Evolutionary conservation across 1,284 basidiomycete species (phyloP).

Genomic region (Tremellales sp.): DNA sequence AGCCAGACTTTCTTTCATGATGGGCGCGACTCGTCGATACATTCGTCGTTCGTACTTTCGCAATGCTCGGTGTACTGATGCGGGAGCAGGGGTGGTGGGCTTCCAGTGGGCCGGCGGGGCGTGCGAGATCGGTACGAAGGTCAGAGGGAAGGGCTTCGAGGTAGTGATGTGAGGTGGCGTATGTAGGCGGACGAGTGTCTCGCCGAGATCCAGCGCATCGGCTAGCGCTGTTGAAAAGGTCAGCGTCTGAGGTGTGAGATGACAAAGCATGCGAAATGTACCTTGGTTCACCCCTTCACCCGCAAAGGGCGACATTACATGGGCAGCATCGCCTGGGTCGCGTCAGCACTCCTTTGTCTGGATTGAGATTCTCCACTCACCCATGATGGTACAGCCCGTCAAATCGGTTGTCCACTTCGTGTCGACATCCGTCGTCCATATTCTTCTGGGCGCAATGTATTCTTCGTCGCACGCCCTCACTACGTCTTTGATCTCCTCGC

Average conservation of each 20-base stretch:
- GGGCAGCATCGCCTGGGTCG: constrained; percentile 52
- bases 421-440: constrained; percentile 26
- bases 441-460: constrained; percentile 22
- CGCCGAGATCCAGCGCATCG: constrained; percentile 38
- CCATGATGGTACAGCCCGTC: constrained; percentile 25
- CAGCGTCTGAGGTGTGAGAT: not conserved
- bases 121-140: constrained; percentile 13
- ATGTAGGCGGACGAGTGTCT: constrained; percentile 24
- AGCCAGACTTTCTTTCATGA: constrained; percentile 11
- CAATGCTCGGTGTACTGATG: constrained; percentile 14
- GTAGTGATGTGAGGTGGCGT: constrained; percentile 10
- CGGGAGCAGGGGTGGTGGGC: constrained; percentile 1
- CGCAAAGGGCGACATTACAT: constrained; percentile 53
- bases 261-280: constrained; percentile 4
- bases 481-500: constrained; percentile 17
- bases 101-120: constrained; percentile 3
- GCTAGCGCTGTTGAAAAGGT: constrained; percentile 15
- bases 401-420: constrained; percentile 25
- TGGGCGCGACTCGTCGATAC: constrained; percentile 17
- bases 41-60: constrained; percentile 20
- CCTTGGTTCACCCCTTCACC: constrained; percentile 53
- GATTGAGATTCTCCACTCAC: constrained; percentile 11
- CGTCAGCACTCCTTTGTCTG: constrained; percentile 1
- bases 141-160: constrained; percentile 17
- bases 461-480: constrained; percentile 32